These are phyloP conservation scores for Nannizziopsis barbatae DNA, from an alignment of 2,329 filamentous ascomycete species.

Conservation along the genomic window DNA sequence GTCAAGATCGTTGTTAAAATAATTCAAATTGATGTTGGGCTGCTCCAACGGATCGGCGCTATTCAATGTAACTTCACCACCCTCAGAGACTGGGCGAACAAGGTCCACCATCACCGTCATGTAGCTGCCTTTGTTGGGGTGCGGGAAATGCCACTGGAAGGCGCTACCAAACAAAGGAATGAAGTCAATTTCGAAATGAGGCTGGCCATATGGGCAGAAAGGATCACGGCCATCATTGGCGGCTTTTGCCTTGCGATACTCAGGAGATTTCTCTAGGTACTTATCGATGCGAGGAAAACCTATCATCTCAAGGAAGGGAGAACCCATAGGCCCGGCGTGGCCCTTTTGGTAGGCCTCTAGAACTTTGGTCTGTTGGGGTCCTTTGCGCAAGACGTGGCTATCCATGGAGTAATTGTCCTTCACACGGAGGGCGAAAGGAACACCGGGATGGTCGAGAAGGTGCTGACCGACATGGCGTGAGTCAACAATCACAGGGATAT, in stretches of 20 bases:
- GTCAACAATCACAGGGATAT: constrained; percentile 25
- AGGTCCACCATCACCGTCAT: constrained; percentile 48
- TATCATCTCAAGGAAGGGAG: constrained; percentile 41
- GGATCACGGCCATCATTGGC: constrained; percentile 39
- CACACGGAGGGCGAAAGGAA: constrained; percentile 32
- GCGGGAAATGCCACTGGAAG: constrained; percentile 42
- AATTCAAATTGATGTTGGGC: constrained; percentile 37
- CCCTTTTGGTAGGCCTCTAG: constrained; percentile 30
- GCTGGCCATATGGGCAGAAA: constrained; percentile 46
- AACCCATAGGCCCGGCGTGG: constrained; percentile 33
- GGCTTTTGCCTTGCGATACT: constrained; percentile 38
- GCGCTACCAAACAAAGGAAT: constrained; percentile 46
- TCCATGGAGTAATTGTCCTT: constrained; percentile 35
- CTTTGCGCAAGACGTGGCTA: constrained; percentile 29
- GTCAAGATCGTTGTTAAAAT: constrained; percentile 22
- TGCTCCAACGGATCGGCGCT: constrained; percentile 30
- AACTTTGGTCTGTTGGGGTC: constrained; percentile 25
- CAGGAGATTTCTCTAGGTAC: constrained; percentile 38
- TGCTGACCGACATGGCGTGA: constrained; percentile 25
- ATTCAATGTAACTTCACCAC: constrained; percentile 36
- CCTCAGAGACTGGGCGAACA: constrained; percentile 38
- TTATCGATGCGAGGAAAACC: constrained; percentile 49
- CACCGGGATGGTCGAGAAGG: constrained; percentile 30
- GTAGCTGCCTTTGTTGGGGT: constrained; percentile 38
- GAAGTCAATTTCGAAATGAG: constrained; percentile 54